Conservation (phyloP, 768 basidiomycete genomes). For the Tylopilus balloui region DNA sequence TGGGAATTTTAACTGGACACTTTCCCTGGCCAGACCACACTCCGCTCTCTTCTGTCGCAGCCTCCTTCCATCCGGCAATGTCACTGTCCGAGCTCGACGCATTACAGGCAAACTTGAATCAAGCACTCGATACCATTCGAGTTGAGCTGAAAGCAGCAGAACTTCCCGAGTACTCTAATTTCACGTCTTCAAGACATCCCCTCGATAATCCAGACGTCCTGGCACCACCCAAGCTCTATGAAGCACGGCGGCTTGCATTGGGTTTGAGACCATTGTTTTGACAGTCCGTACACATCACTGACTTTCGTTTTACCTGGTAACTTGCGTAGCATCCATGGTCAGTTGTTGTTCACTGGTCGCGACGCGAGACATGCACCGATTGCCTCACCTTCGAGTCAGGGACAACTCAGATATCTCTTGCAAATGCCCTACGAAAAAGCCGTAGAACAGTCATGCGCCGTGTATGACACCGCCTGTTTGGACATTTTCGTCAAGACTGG, state of each 20-base stretch:
- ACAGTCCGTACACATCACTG: background rate
- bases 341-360: background rate
- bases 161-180: background rate
- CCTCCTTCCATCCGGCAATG: background rate
- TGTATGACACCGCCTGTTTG: constrained; percentile 4
- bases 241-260: background rate
- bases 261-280: background rate
- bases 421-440: constrained; percentile 3
- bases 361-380: background rate
- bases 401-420: constrained; percentile 4
- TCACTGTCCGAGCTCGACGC: background rate
- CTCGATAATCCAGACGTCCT: background rate
- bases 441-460: background rate
- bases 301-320: background rate
- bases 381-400: background rate
- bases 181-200: background rate
- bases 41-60: no score
- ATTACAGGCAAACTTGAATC: background rate
- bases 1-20: background rate
- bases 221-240: background rate
- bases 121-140: background rate
- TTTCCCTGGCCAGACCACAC: no score
- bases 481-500: constrained; percentile 1
- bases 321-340: background rate
- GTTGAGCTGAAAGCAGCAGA: background rate